phyloP scores from a whole-genome alignment of 192 early-diverging fungal genomes.

The Backusella sp. region DNA sequence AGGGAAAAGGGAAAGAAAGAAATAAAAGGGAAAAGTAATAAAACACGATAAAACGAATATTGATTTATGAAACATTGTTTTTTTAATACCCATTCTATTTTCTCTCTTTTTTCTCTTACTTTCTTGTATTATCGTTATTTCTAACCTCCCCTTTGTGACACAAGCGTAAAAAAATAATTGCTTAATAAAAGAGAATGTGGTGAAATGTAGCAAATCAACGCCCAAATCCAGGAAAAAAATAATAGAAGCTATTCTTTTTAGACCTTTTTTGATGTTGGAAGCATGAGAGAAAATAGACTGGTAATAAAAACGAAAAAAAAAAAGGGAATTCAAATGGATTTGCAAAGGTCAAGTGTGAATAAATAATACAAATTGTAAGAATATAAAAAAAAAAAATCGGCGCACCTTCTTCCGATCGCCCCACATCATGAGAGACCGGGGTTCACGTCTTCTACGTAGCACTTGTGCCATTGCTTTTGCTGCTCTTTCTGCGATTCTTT shows the following conservation, averaged over 20 bases:
- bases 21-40: neutral
- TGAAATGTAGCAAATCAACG: neutral
- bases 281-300: neutral
- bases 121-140: conserved; percentile 9
- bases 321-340: neutral
- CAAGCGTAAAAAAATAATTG: neutral
- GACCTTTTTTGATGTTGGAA: conserved; percentile 1
- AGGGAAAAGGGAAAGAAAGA: neutral
- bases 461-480: conserved; percentile 19
- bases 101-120: neutral
- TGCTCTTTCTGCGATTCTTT: conserved; percentile 15
- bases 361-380: conserved; percentile 5
- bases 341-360: neutral
- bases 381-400: conserved; percentile 9
- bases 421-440: conserved; percentile 21
- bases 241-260: neutral
- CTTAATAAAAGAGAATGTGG: neutral
- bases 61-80: conserved; percentile 9
- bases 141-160: conserved; percentile 8
- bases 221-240: neutral
- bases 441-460: conserved; percentile 23
- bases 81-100: conserved; percentile 6
- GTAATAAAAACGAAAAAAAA: conserved; percentile 1
- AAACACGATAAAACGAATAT: conserved; percentile 8
- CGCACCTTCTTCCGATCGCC: conserved; percentile 26